A percentile compares a stretch with the other conserved stretches of the same genome.
Conservation (phyloP, 345 rosid species). For the Pistacia atlantica region DNA sequence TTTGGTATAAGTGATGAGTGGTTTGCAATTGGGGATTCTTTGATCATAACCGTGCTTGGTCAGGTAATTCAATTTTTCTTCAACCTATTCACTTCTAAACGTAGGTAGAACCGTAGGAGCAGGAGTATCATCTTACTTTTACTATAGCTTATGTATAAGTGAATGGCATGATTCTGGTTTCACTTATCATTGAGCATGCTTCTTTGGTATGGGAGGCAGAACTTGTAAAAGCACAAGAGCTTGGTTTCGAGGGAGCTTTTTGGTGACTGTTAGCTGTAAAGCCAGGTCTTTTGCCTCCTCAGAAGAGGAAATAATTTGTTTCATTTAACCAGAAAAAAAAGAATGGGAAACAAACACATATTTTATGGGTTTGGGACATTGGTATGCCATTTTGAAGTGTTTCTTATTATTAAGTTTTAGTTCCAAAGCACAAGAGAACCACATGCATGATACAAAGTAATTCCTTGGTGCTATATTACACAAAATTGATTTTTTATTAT, state of each 20-base stretch:
- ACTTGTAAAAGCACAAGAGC: not conserved
- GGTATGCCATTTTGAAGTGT: not conserved
- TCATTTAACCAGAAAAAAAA: not conserved
- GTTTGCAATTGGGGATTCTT: conserved; percentile 96
- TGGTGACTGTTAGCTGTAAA: not conserved
- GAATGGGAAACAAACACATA: not conserved
- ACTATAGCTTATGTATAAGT: not conserved
- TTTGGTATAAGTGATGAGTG: conserved; percentile 92
- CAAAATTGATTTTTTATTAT: not conserved
- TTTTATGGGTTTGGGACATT: not conserved
- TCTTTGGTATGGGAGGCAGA: not conserved
- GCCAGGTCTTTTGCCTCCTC: not conserved
- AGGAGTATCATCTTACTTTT: not conserved
- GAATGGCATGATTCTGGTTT: not conserved
- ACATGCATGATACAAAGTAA: not conserved
- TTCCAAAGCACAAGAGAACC: not conserved
- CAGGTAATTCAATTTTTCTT: conserved; percentile 52
- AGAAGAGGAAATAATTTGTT: not conserved
- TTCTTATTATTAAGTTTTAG: not conserved
- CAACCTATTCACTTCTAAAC: not conserved
- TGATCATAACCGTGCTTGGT: conserved; percentile 84
- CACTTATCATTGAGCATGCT: not conserved
- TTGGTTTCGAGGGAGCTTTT: not conserved
- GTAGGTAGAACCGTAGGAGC: not conserved
- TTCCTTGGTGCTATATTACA: not conserved